Base-by-base conservation (phyloP, 2,329 filamentous ascomycete species). In the Pyricularia sp. region DNA sequence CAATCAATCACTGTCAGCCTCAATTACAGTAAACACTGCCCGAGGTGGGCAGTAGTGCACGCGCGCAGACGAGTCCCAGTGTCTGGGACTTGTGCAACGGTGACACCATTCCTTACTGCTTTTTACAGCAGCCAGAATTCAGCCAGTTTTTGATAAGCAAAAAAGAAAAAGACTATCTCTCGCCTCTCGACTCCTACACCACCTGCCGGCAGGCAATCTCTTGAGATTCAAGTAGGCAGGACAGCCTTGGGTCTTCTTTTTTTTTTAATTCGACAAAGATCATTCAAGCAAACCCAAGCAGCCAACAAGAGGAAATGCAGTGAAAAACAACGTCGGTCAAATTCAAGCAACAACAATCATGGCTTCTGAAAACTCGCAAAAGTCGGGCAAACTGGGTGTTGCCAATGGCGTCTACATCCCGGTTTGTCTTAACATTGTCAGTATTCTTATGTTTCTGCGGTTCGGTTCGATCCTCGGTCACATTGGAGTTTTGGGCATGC, bases 361-460 rank as follows among this genome's bases (percentile, higher is more conserved):
- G 58, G 58, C 58, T 20, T 61, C 58, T 23, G n/a, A 61, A 23
- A 26, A 61, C 58, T 61, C 58, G 5, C 11, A 25, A 6, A 28
- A 25, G 23, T n/a, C 58, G n/a, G 58, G 58, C 73, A 95, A 95
- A 79, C 83, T 96, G 69, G 91, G 91, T 55, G 89, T 88, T 10
- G 88, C 93, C 72, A 92, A 89, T 4, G 91, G 91, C 9, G 91
- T 96, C 65, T 97, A 93, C 77, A 91, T 97, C 20, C 93, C 93
- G 1, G 93, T 93, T n/a, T 94, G 90, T 71, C 82, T 96, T 72
- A 97, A 95, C 78, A 93, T 97, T 61, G 81, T 96, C 72, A 94
- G 92, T 74, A 96, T 97, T 78, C 85, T 97, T 71, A 96, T 97
- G 92, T 97, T 97, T 79, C 83, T 97, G 74, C 88, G 93, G 26